Evolutionary conservation across 2,329 filamentous ascomycete species (phyloP).

Genomic region (Fusarium virguliforme): DNA sequence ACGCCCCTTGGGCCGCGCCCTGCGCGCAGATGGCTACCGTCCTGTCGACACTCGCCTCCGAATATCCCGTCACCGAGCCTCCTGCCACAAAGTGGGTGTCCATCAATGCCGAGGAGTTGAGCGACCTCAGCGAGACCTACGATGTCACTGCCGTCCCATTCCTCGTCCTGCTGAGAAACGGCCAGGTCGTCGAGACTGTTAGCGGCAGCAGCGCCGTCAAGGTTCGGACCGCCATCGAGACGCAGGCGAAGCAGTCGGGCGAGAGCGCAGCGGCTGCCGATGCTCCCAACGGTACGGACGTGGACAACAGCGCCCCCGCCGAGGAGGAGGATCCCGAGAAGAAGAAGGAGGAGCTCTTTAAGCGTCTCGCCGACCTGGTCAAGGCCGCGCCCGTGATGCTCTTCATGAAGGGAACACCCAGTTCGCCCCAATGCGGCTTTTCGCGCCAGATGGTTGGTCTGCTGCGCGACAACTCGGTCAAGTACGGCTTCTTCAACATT

Average conservation of each 20-base stretch:
- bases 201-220: conserved; percentile 91
- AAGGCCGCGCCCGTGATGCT: conserved; percentile 98
- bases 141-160: conserved; percentile 96
- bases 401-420: conserved; percentile 98
- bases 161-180: conserved; percentile 85
- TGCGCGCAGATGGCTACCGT: conserved; percentile 95
- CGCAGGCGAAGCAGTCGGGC: conserved; percentile 72
- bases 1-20: conserved; percentile 96
- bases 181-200: conserved; percentile 85
- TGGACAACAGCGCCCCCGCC: conserved; percentile 57
- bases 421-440: conserved; percentile 91
- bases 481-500: conserved; percentile 99
- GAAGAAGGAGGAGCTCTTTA: conserved; percentile 87
- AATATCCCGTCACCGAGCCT: conserved; percentile 81
- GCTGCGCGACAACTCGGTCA: conserved; percentile 89
- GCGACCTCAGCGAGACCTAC: conserved; percentile 92
- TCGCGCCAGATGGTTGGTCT: conserved; percentile 90
- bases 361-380: conserved; percentile 86
- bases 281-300: conserved; percentile 55
- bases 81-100: conserved; percentile 85
- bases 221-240: conserved; percentile 89
- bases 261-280: conserved; percentile 55
- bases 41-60: conserved; percentile 86
- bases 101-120: conserved; percentile 94
- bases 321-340: conserved; percentile 71